Evolutionary conservation across 2,329 filamentous ascomycete genomes (phyloP).

Genomic region (Bipolaris cookei): DNA sequence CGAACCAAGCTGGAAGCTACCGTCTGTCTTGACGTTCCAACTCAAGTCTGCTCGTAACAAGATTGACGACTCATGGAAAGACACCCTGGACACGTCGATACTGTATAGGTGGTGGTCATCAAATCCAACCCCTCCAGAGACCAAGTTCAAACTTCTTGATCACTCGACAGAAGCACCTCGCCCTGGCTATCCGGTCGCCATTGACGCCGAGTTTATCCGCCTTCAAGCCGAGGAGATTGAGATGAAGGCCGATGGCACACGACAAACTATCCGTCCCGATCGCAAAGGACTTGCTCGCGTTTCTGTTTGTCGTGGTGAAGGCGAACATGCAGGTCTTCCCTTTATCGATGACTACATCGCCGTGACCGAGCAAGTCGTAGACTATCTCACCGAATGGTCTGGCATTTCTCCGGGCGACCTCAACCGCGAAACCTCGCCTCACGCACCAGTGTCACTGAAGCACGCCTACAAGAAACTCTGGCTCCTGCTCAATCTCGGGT

Average conservation of each 20-base stretch:
- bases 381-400: conserved; percentile 93
- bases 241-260: conserved; percentile 91
- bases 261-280: conserved; percentile 88
- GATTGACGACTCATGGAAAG: conserved; percentile 86
- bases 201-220: conserved; percentile 96
- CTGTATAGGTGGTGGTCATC: conserved; percentile 75
- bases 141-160: conserved; percentile 67
- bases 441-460: conserved; percentile 87
- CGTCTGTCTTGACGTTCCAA: conserved; percentile 87
- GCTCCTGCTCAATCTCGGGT: conserved; percentile 93
- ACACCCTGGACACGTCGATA: conserved; percentile 80
- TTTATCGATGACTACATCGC: conserved; percentile 98
- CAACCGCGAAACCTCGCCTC: conserved; percentile 75
- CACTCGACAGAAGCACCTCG: conserved; percentile 68
- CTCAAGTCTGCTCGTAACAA: conserved; percentile 79
- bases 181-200: conserved; percentile 77
- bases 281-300: conserved; percentile 92
- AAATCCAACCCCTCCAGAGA: conserved; percentile 50
- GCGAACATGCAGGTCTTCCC: conserved; percentile 77
- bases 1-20: conserved; percentile 89
- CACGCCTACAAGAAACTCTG: conserved; percentile 97
- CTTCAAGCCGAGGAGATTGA: conserved; percentile 93
- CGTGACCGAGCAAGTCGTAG: conserved; percentile 87
- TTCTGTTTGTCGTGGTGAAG: conserved; percentile 83
- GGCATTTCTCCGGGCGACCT: conserved; percentile 87